Percentiles rank a stretch among this genome's conserved stretches.
Evolutionary conservation across 768 basidiomycete species (phyloP).

Genomic region (Russula emetica): DNA sequence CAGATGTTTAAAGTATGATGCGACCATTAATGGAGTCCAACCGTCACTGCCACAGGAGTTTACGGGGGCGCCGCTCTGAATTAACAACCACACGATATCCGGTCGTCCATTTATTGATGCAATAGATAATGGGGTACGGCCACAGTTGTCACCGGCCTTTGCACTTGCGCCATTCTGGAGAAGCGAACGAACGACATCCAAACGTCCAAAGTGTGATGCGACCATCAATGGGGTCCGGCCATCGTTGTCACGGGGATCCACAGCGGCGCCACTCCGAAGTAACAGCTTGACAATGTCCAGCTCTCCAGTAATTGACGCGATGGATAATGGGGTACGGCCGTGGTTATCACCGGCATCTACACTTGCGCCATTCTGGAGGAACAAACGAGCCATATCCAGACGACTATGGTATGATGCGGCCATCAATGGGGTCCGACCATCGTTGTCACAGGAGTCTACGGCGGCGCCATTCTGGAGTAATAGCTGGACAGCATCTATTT

Average conservation of each 20-base stretch:
- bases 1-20: background rate
- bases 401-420: background rate
- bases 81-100: too few species aligned
- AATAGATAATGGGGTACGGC: too few species aligned
- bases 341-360: too few species aligned
- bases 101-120: too few species aligned
- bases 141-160: too few species aligned
- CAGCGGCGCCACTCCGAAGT: background rate
- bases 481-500: background rate
- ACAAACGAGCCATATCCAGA: too few species aligned
- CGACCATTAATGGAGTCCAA: background rate
- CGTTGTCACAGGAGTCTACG: background rate
- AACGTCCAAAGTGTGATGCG: background rate
- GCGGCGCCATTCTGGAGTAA: background rate
- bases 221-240: background rate
- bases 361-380: too few species aligned
- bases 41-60: too few species aligned
- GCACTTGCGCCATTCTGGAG: background rate
- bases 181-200: background rate
- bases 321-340: background rate
- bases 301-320: background rate
- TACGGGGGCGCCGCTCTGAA: too few species aligned
- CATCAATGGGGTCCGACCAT: background rate
- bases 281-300: background rate
- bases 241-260: background rate